Conservation (phyloP, 169 alveolate species). For the Eimeria falciformis region DNA sequence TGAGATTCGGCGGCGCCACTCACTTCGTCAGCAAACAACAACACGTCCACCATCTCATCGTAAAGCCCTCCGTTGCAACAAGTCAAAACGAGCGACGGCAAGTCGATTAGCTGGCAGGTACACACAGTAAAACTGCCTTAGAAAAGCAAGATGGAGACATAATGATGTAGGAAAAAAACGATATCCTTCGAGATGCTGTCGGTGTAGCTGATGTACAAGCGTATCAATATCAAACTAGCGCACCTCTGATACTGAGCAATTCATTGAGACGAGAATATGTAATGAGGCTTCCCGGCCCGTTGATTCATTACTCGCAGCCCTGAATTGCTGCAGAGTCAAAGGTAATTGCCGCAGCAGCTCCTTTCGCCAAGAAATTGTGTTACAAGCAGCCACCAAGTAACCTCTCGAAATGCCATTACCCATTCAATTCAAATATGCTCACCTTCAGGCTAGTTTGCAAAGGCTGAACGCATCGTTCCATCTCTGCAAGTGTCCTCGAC, state of each 20-base stretch:
- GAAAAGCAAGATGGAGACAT: background rate
- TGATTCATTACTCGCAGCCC: conserved; percentile 56
- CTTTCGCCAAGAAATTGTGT: background rate
- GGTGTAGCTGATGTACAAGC: no score
- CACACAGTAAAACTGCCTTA: background rate
- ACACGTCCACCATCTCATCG: conserved; percentile 57
- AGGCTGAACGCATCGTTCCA: conserved; percentile 56
- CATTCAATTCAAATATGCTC: background rate
- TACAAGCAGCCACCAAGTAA: no score
- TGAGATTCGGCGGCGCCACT: background rate
- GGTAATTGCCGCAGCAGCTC: background rate
- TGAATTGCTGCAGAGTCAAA: conserved; percentile 40
- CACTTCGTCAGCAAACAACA: conserved; percentile 67
- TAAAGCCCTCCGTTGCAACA: conserved; percentile 62
- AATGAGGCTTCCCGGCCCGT: conserved; percentile 52
- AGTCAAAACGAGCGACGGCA: conserved; percentile 50
- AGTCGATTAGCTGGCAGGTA: conserved; percentile 34
- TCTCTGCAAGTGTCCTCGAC: conserved; percentile 37
- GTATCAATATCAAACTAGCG: background rate
- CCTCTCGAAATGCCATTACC: no score
- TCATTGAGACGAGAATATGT: conserved; percentile 46
- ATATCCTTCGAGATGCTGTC: no score
- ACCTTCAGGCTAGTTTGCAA: conserved; percentile 60
- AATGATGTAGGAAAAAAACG: background rate
- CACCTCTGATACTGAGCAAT: conserved; percentile 57